phyloP scores from a whole-genome alignment of 495 filamentous ascomycete species.

The Penicillium subrubescens region DNA sequence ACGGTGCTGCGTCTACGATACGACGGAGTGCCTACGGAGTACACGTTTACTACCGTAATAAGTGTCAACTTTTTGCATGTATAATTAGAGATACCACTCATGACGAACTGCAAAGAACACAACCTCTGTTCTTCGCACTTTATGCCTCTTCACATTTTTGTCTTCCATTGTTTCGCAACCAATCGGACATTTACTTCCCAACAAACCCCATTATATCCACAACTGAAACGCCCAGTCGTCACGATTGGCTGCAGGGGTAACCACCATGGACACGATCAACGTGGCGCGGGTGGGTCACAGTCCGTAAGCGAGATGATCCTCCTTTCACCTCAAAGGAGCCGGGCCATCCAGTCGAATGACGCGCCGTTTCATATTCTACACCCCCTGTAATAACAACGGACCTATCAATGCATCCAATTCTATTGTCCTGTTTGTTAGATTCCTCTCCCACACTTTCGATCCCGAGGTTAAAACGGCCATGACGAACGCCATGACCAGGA shows the following conservation, averaged over 20 bases:
- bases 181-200: neutral
- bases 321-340: neutral
- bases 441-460: neutral
- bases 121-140: neutral
- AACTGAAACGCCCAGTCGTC: neutral
- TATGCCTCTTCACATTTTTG: neutral
- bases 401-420: neutral
- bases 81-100: neutral
- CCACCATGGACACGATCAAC: neutral
- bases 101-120: neutral
- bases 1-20: neutral
- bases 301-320: slow-evolving; percentile 12
- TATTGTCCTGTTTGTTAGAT: neutral
- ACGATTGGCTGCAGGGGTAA: neutral
- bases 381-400: neutral
- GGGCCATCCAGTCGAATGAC: neutral
- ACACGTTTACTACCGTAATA: neutral
- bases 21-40: neutral
- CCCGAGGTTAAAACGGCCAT: neutral
- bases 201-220: neutral
- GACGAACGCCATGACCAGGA: neutral
- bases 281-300: slow-evolving; percentile 1
- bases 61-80: neutral
- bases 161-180: neutral
- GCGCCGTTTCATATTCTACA: neutral